A percentile compares a stretch with the other conserved stretches of the same genome.
These are phyloP conservation scores for Candida gorgasii DNA, from an alignment of 805 yeast genomes.

Conservation along the genomic window DNA sequence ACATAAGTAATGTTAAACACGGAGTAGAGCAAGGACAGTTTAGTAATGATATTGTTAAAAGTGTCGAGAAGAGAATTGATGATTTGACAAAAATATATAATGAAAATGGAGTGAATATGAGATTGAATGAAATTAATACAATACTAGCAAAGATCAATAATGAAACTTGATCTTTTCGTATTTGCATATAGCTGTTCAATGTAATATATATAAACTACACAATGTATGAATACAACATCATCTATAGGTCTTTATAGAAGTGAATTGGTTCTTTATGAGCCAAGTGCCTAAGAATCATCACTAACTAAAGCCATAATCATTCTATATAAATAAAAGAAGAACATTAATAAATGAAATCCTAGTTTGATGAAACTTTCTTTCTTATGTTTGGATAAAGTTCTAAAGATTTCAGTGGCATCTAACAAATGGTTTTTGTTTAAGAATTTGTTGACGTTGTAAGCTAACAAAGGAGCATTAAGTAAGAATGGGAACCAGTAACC, in stretches of 20 bases:
- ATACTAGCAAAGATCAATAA: conserved; percentile 21
- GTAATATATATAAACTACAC: conserved; percentile 1
- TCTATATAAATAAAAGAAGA: conserved; percentile 93
- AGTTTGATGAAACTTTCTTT: conserved; percentile 87
- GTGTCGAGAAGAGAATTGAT: conserved; percentile 9
- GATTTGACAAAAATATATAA: conserved; percentile 18
- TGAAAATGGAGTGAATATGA: conserved; percentile 23
- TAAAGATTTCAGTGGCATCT: conserved; percentile 96
- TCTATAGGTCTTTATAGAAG: not conserved
- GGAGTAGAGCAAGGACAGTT: not conserved
- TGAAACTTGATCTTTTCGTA: too few relatives aligned
- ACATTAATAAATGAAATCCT: conserved; percentile 87
- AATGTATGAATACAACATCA: not conserved
- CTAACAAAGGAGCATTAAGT: conserved; percentile 78
- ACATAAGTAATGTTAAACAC: conserved; percentile 2
- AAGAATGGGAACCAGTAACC: conserved; percentile 93
- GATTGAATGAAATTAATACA: conserved; percentile 24
- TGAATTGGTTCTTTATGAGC: too few relatives aligned
- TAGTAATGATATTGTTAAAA: conserved; percentile 6
- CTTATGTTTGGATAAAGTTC: conserved; percentile 91
- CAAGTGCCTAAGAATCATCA: conserved; percentile 45
- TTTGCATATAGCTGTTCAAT: too few relatives aligned
- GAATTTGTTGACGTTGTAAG: conserved; percentile 80
- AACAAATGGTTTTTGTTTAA: conserved; percentile 77
- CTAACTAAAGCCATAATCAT: conserved; percentile 92